Base-by-base conservation (phyloP, 306 rosid species). In the Abrus precatorius region DNA sequence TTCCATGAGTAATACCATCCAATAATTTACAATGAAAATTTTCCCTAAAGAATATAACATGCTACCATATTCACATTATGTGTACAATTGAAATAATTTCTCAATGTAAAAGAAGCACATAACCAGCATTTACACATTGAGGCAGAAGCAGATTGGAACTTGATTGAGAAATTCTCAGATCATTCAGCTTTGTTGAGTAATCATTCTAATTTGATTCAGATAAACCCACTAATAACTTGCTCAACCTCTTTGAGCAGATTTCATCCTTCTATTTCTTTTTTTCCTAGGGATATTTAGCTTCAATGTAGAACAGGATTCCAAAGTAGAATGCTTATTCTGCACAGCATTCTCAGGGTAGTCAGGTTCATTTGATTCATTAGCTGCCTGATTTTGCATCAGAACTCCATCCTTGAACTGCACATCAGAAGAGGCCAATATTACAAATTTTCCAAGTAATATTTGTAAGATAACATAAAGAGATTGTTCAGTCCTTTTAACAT, bases 231-330 rank as follows among this genome's bases (percentile, higher is more conserved):
- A 13, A 61, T 32, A 64, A 52, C 77, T 32, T 32, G 28, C 57
- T 69, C 72, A 55, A 49, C 74, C 84, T 80, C 56, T 65, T 80
- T 9, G 77, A 72, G 69, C 85, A 28, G 74, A 60, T 60, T 73
- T 89, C 80, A 78, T 83, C 86, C 74, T 89, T 78, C 86, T 79
- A 48, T 82, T 83, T 77, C 88, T 89, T 68, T 84, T 87, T 20
- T 68, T 87, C 86, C 65, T 72, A n/a, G 86, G 82, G 41, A 73
- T 12, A 81, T 45, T 79, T 33, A 87, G 53, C 76, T 84, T 87
- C 66, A 63, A 79, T 57, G 87, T 7, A 54, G 84, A 67, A 54
- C 57, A 74, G 27, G 85, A 32, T 59, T 83, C 81, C 72, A 50
- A 73, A 47, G 54, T 55, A 33, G 86, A 80, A 69, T 28, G 68